phyloP scores from a whole-genome alignment of 1,139 yeast genomes.

The Yamadazyma pseudoaaseri region DNA sequence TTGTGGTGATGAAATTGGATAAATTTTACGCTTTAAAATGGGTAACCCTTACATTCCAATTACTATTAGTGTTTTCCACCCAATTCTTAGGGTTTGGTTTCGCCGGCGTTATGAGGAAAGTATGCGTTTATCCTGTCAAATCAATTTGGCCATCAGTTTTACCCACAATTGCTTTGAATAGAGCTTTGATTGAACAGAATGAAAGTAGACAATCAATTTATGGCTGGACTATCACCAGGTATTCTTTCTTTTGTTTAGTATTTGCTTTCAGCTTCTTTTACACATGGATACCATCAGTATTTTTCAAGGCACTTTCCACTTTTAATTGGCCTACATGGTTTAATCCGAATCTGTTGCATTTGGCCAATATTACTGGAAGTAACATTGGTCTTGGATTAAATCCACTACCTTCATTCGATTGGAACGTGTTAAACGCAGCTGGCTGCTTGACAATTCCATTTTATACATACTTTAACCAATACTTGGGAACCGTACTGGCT shows the following conservation, averaged over 20 bases:
- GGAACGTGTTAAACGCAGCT: slow-evolving; percentile 41
- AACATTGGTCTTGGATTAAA: slow-evolving; percentile 42
- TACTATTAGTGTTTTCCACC: slow-evolving; percentile 37
- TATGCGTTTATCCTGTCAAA: slow-evolving; percentile 44
- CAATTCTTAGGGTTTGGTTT: slow-evolving; percentile 49
- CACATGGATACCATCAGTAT: slow-evolving; percentile 44
- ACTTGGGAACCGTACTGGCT: slow-evolving; percentile 34
- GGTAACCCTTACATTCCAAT: slow-evolving; percentile 41
- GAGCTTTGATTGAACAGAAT: slow-evolving; percentile 39
- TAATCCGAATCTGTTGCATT: slow-evolving; percentile 37
- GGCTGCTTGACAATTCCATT: slow-evolving; percentile 45
- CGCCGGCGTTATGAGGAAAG: slow-evolving; percentile 45
- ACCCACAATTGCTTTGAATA: slow-evolving; percentile 45
- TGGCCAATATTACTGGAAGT: slow-evolving; percentile 39
- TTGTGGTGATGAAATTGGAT: slow-evolving; percentile 45
- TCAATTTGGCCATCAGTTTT: slow-evolving; percentile 48
- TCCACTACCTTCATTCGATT: slow-evolving; percentile 45
- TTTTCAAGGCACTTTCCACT: slow-evolving; percentile 40
- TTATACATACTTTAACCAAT: slow-evolving; percentile 37
- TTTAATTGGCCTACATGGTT: slow-evolving; percentile 54
- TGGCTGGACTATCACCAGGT: slow-evolving; percentile 44
- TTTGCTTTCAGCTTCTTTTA: slow-evolving; percentile 35
- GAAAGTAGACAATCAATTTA: slow-evolving; percentile 23
- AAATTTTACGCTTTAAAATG: slow-evolving; percentile 44
- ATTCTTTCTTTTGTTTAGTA: slow-evolving; percentile 36